These are phyloP conservation scores for Santalum album DNA, from an alignment of 164 flowering plant species.

Conservation along the genomic window DNA sequence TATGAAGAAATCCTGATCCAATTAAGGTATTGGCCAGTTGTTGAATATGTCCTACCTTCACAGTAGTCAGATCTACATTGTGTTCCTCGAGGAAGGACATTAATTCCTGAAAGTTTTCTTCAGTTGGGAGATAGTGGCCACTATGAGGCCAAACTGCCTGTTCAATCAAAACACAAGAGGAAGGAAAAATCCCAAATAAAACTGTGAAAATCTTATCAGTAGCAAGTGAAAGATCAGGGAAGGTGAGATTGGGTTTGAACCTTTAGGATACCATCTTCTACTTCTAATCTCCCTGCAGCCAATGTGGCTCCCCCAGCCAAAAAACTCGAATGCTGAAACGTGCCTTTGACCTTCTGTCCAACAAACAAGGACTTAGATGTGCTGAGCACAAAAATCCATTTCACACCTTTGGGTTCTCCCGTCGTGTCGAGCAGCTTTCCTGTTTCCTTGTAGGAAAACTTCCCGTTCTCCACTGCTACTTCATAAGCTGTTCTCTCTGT, in stretches of 20 bases:
- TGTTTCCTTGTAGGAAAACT: constrained; percentile 44
- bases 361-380: constrained; percentile 66
- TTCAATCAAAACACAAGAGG: not conserved
- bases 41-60: constrained; percentile 41
- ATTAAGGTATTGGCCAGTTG: no score
- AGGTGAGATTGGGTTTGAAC: constrained; percentile 20
- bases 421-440: constrained; percentile 52
- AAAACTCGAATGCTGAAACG: constrained; percentile 93
- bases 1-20: no score
- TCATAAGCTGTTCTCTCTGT: constrained; percentile 67
- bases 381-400: constrained; percentile 97
- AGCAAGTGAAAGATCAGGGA: not conserved
- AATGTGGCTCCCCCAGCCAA: constrained; percentile 98
- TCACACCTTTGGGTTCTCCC: constrained; percentile 46
- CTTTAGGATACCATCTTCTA: constrained; percentile 63
- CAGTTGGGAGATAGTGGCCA: constrained; percentile 93
- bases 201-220: not conserved
- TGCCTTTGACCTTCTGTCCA: constrained; percentile 76
- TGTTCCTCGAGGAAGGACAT: constrained; percentile 56
- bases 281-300: constrained; percentile 82
- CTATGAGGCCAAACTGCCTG: constrained; percentile 99
- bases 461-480: constrained; percentile 56
- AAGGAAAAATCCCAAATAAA: not conserved
- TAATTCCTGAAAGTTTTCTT: constrained; percentile 78
- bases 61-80: constrained; percentile 56